Evolutionary conservation across 331 rosid species (phyloP), one percentile per base, ranked within the genome.

Genomic region (Phaseolus coccineus): DNA sequence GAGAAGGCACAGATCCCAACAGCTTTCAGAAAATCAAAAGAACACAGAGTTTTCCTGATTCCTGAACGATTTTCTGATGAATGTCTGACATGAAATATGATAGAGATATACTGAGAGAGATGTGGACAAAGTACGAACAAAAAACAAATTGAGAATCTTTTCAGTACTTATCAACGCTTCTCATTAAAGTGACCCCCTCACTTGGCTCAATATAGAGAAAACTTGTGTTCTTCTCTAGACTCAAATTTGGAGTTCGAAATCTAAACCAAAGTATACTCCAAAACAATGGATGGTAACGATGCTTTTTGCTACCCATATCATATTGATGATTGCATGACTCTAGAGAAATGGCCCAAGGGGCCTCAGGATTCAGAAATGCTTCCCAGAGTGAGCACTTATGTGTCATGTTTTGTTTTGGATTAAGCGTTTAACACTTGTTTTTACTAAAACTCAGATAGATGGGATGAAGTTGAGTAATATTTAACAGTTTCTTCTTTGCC

Each of bases 31-130:
- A 87, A 80, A 95, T 89, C 90, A 91, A 88, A 83, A 74, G 77
- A 85, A 84, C 86, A 77, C 87, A 89, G 92, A 85, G 88, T 83
- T 87, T 87, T 85, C 83, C 97, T 92, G 93, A 87, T 85, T 92
- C 83, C 92, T 90, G 93, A 83, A 82, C 81, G 90, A 91, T 91
- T 91, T 91, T 89, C 97, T 89, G 95, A 86, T 81, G 22, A 63
- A 68, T 84, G 35, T 55, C 89, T 84, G 97, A 86, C 91, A 82
- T 84, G 84, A 81, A 81, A 76, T 85, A 78, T 80, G 79, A 78
- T 55, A 81, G 75, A 83, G 75, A 77, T 8, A 68, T 73, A 42
- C 10, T 46, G 68, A 31, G 67, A 71, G 57, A 33, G 71, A 56
- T 64, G 70, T 80, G 83, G 74, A 73, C 84, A 70, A 53, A 71